A percentile compares a stretch with the other conserved stretches of the same genome.
phyloP scores from a whole-genome alignment of 2,329 filamentous ascomycete species.

The Venturiaceae sp. region DNA sequence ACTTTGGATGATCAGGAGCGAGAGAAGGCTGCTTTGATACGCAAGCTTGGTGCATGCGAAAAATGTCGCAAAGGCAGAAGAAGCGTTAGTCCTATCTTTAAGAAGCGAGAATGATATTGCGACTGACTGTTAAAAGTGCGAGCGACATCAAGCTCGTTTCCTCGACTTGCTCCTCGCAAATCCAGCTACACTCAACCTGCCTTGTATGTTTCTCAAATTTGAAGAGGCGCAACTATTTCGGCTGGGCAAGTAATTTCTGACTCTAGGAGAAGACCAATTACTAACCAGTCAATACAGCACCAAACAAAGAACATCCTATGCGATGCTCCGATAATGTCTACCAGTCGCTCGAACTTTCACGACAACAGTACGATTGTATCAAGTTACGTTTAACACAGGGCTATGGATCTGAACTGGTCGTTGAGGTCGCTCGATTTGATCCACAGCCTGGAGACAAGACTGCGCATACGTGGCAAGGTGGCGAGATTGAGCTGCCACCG shows the following conservation, averaged over 20 bases:
- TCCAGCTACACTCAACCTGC: background rate
- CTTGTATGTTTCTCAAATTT: constrained; percentile 9
- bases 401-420: constrained; percentile 2
- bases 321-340: constrained; percentile 5
- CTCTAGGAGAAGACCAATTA: background rate
- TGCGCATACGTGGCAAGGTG: constrained; percentile 9
- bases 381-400: background rate
- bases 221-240: constrained; percentile 11
- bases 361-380: background rate
- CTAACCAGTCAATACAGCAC: background rate
- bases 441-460: constrained; percentile 7
- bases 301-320: constrained; percentile 1
- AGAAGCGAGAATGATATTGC: constrained; percentile 2
- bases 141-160: background rate
- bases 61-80: background rate
- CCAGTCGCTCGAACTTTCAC: background rate
- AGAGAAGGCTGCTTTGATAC: background rate
- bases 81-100: no score
- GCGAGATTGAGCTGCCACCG: constrained; percentile 8
- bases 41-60: background rate
- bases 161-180: background rate
- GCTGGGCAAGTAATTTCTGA: background rate
- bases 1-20: background rate
- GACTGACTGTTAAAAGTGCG: constrained; percentile 3
- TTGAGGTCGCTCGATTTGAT: constrained; percentile 7